Conservation (phyloP, 495 filamentous ascomycete genomes). For the Aspergillus egyptiacus region DNA sequence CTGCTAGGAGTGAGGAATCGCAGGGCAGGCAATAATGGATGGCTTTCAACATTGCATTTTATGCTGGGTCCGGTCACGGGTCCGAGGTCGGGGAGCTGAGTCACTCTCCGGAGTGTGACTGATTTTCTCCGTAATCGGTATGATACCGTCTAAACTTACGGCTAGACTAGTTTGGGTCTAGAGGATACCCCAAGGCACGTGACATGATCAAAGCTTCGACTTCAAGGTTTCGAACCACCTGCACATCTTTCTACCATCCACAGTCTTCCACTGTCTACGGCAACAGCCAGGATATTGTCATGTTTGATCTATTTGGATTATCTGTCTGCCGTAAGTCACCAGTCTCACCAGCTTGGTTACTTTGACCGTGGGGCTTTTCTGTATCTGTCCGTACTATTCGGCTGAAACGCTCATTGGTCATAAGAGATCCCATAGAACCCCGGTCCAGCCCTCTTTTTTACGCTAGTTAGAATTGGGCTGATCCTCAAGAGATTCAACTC, state of each 20-base stretch:
- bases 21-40: constrained; percentile 15
- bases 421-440: background rate
- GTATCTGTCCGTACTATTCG: too few species aligned
- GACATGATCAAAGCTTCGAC: constrained; percentile 1
- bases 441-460: background rate
- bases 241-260: too few species aligned
- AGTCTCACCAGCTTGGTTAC: too few species aligned
- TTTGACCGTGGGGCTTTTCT: too few species aligned
- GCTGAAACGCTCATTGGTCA: background rate
- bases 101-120: constrained; percentile 17
- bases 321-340: too few species aligned
- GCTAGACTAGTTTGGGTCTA: constrained; percentile 11
- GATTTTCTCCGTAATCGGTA: too few species aligned
- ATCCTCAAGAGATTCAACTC: constrained; percentile 1
- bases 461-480: constrained; percentile 12
- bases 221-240: constrained; percentile 18
- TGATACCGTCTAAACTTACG: constrained; percentile 3
- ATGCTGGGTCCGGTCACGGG: constrained; percentile 16
- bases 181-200: background rate
- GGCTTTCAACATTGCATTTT: constrained; percentile 26
- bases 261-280: too few species aligned
- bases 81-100: constrained; percentile 40
- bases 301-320: too few species aligned
- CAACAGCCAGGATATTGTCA: too few species aligned
- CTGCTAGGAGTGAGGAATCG: constrained; percentile 23